Base-by-base conservation (phyloP, 1,284 basidiomycete species). In the Cutaneotrichosporon sp. region DNA sequence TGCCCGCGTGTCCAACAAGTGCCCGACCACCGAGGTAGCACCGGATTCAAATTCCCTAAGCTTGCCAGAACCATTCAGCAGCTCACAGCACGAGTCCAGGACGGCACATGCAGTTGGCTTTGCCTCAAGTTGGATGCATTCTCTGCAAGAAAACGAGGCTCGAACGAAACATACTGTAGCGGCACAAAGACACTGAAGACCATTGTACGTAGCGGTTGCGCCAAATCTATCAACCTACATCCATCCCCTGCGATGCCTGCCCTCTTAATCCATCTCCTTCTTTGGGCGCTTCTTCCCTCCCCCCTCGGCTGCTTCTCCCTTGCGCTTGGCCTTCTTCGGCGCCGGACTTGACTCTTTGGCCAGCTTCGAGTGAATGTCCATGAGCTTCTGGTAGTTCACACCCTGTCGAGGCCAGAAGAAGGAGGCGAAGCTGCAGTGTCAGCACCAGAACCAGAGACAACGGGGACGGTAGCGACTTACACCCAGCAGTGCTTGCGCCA, bases 401-500 rank as follows among this genome's bases (percentile, higher is more conserved):
- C 79, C 78, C 80, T 95, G 92, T 81, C 95, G 92, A 4, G 95
- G 95, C 95, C 95, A 98, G 82, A 98, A 98, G 62, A 94, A 84
- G 1, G 92, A 93, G 36, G 94, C 91, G 69, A 95, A 95, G 47
- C 90, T 92, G 68, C 24, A 61, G n/a, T 8, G 47, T 27, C 46
- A 49, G 58, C 38, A n/a, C 24, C 51, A 24, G 29, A n/a, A n/a
- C n/a, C n/a, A n/a, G 29, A 4, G 29, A 9, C 29, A 46, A n/a
- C n/a, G n/a, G n/a, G n/a, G n/a, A n/a, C n/a, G n/a, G n/a, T n/a
- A n/a, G 45, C 22, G 18, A 89, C 91, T 80, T 79, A 93, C 87
- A 92, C 90, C 95, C 95, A 99, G 27, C 97, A 85, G 81, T 98
- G 95, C 70, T 93, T 87, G 69, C 91, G 85, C 91, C 92, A 95